These are phyloP conservation scores for Cutaneotrichosporon sp. DNA, from an alignment of 1,284 basidiomycete genomes.

Conservation along the genomic window DNA sequence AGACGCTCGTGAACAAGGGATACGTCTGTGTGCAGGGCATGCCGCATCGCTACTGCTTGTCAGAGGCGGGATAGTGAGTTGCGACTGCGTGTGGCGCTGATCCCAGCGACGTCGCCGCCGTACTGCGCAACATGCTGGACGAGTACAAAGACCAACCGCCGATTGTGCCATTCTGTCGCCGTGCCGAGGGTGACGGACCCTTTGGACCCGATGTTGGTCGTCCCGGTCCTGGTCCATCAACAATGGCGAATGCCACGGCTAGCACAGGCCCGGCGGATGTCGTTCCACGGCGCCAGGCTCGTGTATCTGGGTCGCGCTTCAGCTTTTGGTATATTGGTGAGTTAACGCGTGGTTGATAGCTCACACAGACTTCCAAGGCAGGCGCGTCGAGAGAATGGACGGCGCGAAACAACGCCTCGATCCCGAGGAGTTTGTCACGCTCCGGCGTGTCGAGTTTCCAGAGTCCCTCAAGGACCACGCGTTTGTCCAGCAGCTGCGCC, in stretches of 20 bases:
- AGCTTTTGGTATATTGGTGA: neutral
- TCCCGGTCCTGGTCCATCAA: neutral
- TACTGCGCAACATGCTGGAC: slow-evolving; percentile 30
- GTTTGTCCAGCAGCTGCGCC: slow-evolving; percentile 29
- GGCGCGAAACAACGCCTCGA: slow-evolving; percentile 34
- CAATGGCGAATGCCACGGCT: too few relatives aligned
- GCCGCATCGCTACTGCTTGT: slow-evolving; percentile 42
- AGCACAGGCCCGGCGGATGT: neutral
- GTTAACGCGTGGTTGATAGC: too few relatives aligned
- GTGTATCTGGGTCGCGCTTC: too few relatives aligned
- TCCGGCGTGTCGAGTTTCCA: slow-evolving; percentile 41
- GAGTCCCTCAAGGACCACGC: slow-evolving; percentile 29
- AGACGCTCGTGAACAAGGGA: slow-evolving; percentile 40
- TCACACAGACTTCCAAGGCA: slow-evolving; percentile 23
- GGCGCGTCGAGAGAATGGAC: slow-evolving; percentile 20
- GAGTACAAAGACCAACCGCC: slow-evolving; percentile 29
- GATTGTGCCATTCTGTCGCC: slow-evolving; percentile 8
- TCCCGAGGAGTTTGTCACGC: slow-evolving; percentile 32
- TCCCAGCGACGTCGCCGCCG: slow-evolving; percentile 34
- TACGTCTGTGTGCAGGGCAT: slow-evolving; percentile 42
- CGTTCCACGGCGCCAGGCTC: neutral
- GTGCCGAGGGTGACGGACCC: neutral
- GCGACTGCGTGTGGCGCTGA: neutral
- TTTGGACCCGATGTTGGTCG: neutral
- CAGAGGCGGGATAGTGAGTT: slow-evolving; percentile 45